Base-by-base conservation (phyloP, 352 stramenopile genomes). In the Pythium insidiosum region DNA sequence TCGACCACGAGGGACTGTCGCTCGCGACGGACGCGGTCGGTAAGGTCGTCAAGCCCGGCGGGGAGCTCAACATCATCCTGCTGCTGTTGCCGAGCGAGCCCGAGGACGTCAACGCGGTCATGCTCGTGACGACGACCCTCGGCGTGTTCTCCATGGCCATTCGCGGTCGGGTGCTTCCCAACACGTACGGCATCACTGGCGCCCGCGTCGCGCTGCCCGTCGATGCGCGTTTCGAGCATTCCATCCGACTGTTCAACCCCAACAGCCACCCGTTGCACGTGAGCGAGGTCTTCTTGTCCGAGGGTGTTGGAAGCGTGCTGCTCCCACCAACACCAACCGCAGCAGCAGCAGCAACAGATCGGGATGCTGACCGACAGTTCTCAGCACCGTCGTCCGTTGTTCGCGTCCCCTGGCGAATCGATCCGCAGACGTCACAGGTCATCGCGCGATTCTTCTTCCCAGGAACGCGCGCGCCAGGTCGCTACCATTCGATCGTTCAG, bases 61-160 rank as follows among this genome's bases (percentile, higher is more conserved):
- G 68, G 22, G 52, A 47, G 26, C 47, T 78, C 20, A 53, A 61
- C 13, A 16, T 85, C 15, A 42, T 67, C 20, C 50, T 81, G 25
- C 40, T 69, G 5, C 66, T 73, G 40, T 47, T 80, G 6, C 58
- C 59, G 11, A 35, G 43, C 36, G 29, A 58, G 36, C 43, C 50
- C 6, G 31, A 38, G n/a, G 18, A 28, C 15, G 12, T 55, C 6
- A 9, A 65, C 13, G 45, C 57, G 16, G 62, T 53, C 45, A 54
- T 83, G 26, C 55, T 69, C 13, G 34, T 86, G 4, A 43, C 58
- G 6, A 82, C 73, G 13, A 72, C 73, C 3, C 63, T 59, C 1
- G 73, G 73, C 2, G 37, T 67, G 23, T 79, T 86, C 38, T 41
- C 60, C 13, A 28, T 83, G 39, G 44, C 63, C 1, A 63, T 78